Evolutionary conservation across 768 basidiomycete genomes (phyloP).

Genomic region (Butyriboletus loyo): DNA sequence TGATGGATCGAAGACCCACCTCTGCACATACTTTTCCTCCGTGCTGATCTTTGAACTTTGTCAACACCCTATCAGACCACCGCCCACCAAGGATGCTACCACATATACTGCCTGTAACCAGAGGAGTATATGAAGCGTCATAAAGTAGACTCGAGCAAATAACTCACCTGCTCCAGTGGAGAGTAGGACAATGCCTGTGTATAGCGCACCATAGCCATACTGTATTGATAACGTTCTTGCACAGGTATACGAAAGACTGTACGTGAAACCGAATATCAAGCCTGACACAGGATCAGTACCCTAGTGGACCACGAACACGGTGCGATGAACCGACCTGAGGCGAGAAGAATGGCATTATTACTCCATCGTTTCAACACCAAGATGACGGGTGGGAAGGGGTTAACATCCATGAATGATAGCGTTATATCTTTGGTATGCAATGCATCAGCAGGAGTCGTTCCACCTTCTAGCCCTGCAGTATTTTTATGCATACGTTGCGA

Average conservation of each 20-base stretch:
- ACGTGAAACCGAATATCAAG: constrained; percentile 69
- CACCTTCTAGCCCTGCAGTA: not conserved
- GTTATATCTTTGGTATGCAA: constrained; percentile 38
- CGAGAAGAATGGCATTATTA: constrained; percentile 58
- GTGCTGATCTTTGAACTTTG: constrained; percentile 39
- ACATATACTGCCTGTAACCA: constrained; percentile 40
- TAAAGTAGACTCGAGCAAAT: not conserved
- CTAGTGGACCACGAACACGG: not conserved
- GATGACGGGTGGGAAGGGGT: constrained; percentile 62
- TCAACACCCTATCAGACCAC: constrained; percentile 51
- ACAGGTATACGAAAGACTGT: constrained; percentile 69
- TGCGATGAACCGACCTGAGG: constrained; percentile 18
- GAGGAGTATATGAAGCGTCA: not conserved
- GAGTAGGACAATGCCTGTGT: constrained; percentile 75
- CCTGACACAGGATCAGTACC: constrained; percentile 38
- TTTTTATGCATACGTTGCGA: constrained; percentile 7
- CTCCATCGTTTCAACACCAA: constrained; percentile 59
- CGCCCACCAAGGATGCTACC: constrained; percentile 59
- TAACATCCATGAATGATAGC: constrained; percentile 64
- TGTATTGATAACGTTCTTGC: constrained; percentile 61
- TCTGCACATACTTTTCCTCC: constrained; percentile 56
- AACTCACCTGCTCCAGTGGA: constrained; percentile 64
- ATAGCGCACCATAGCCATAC: constrained; percentile 67
- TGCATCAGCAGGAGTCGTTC: not conserved
- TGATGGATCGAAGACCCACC: constrained; percentile 36